phyloP scores from a whole-genome alignment of 345 rosid genomes.

The Syzygium oleosum region DNA sequence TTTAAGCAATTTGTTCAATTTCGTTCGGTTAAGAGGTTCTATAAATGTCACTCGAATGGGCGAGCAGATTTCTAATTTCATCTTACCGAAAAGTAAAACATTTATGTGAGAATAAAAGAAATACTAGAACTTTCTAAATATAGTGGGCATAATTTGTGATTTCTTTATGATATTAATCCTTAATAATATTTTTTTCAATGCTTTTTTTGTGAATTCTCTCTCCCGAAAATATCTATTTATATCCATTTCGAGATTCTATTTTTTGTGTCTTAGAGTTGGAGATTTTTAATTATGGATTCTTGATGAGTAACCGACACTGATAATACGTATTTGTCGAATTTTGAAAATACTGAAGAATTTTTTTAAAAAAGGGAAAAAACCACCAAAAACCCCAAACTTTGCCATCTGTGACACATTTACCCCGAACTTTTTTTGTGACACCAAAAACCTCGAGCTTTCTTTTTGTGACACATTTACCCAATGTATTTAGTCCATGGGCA shows the following conservation, averaged over 20 bases:
- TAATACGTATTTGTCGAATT: not conserved
- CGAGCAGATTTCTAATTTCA: not conserved
- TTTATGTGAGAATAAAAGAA: rapidly evolving
- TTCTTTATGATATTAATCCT: not conserved
- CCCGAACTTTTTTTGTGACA: too few relatives aligned
- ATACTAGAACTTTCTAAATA: not conserved
- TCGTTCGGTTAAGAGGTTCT: rapidly evolving
- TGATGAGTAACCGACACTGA: not conserved
- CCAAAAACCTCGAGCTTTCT: too few relatives aligned
- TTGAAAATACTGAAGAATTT: not conserved
- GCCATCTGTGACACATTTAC: too few relatives aligned
- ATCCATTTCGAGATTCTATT: not conserved
- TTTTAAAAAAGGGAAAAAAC: too few relatives aligned
- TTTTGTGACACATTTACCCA: too few relatives aligned
- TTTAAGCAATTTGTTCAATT: not conserved
- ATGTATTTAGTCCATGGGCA: too few relatives aligned
- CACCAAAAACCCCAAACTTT: too few relatives aligned
- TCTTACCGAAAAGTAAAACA: not conserved
- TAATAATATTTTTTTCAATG: not conserved
- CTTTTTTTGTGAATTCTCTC: not conserved
- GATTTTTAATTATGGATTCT: not conserved
- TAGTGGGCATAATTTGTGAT: too few relatives aligned
- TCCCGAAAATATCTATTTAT: not conserved
- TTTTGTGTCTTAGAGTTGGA: not conserved
- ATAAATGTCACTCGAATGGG: rapidly evolving